These are phyloP conservation scores for Pseudogymnoascus pannorum DNA, from an alignment of 2,329 filamentous ascomycete species.

Conservation along the genomic window DNA sequence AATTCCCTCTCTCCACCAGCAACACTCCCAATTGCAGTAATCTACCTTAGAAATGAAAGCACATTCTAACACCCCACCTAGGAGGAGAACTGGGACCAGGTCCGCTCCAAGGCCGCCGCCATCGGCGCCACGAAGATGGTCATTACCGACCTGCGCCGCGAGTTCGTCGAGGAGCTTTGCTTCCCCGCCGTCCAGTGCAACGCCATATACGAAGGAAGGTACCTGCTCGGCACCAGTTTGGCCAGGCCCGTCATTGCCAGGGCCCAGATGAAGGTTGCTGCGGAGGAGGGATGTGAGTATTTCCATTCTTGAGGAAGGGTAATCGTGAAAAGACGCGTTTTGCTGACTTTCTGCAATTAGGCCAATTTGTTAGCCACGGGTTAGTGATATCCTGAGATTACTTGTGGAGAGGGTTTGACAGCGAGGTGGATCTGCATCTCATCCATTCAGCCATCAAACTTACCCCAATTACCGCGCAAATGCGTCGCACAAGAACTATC, in stretches of 20 bases:
- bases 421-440: not conserved
- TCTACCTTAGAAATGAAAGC: not conserved
- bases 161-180: slow-evolving; percentile 75
- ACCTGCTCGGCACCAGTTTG: slow-evolving; percentile 55
- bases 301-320: not conserved
- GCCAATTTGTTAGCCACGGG: slow-evolving; percentile 6
- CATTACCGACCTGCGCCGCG: slow-evolving; percentile 58
- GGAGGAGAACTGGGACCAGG: slow-evolving; percentile 42
- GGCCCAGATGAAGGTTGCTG: slow-evolving; percentile 56
- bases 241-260: slow-evolving; percentile 65
- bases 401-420: not conserved
- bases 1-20: not conserved
- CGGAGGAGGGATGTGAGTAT: slow-evolving; percentile 50
- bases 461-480: not conserved
- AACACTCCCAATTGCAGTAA: slow-evolving; percentile 10
- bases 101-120: slow-evolving; percentile 60
- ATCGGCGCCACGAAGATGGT: slow-evolving; percentile 30
- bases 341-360: not conserved
- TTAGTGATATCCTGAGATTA: not conserved
- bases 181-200: slow-evolving; percentile 73
- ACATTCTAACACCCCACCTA: not conserved
- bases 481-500: too few relatives aligned
- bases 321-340: not conserved
- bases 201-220: slow-evolving; percentile 61
- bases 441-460: not conserved